Evolutionary conservation across 2,329 filamentous ascomycete genomes (phyloP), one percentile per base, ranked within the genome.

Genomic region (Fonsecaea multimorphosa): DNA sequence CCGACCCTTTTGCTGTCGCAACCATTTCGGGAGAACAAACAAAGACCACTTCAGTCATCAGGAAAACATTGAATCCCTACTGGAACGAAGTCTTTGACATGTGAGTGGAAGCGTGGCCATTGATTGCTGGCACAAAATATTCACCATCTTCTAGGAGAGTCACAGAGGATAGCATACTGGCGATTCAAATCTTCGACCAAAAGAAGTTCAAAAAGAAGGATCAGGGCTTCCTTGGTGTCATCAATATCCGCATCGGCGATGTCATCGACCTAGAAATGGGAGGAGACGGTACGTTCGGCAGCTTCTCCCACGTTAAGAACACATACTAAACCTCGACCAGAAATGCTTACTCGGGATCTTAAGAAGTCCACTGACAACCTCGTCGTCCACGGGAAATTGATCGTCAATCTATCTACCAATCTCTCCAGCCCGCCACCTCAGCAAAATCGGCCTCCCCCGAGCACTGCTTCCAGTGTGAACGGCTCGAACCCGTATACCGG

Each of bases 141-240:
- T 66, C 14, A 40, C 61, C 63, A 57, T 60, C 51, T 31, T 19
- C 73, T 77, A 98, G 95, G 83, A 87, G 87, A 77, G 94, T 92
- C 67, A 95, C 90, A 68, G 95, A 99, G 78, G 94, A 97, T 75
- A 96, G 93, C 78, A 97, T 99, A 75, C 85, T 99, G 55, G 95
- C 95, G 7, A 93, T 99, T 54, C 95, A 99, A 77, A 97, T 99
- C 62, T 99, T 99, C 77, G 95, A 99, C 80, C 95, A 99, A 81
- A 97, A 97, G 84, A 99, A 99, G 82, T 99, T 99, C 83, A 99
- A 99, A 85, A 99, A 99, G 87, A 99, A 98, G 92, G 95, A 99
- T 74, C 95, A 99, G 78, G 95, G 95, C 8, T 99, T 99, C 76
- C 85, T 99, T 6, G 95, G 95, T 64, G 95, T 99, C 61, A 97